Evolutionary conservation across 2,329 filamentous ascomycete genomes (phyloP), one percentile per base, ranked within the genome.

Genomic region (Penicillium sp.): DNA sequence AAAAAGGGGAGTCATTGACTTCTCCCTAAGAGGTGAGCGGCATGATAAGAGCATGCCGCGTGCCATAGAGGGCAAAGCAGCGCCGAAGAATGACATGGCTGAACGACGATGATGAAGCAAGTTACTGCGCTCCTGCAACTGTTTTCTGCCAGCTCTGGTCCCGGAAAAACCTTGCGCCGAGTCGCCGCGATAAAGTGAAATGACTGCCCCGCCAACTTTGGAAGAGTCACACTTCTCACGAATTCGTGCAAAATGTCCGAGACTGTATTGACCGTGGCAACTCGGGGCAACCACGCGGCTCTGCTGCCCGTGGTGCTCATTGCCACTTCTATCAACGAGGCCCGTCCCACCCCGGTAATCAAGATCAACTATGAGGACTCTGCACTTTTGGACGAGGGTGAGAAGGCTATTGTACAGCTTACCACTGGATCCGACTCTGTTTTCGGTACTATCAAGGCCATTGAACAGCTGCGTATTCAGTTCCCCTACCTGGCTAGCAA

Each of bases 221-320:
- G 9, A 16, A 20, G 8, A 39, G 31, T 36, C 31, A 41, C 37
- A 18, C 44, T 47, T 46, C 50, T 14, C 42, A 43, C 44, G 41
- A 46, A 44, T 46, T 37, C 43, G 31, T 50, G 34, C 49, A 55
- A 40, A 37, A 69, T 69, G 66, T 57, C 64, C 40, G 52, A 62
- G 38, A 62, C 58, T 45, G 55, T 64, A 46, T 50, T 72, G 37
- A 67, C 58, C 24, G 55, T 71, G 56, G 69, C 71, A 24, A 63
- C 63, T 24, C 65, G 68, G 45, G 70, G 66, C 49, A 72, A 68
- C 49, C 68, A 70, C 51, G 63, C 71, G 28, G 57, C 60, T 4
- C 44, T 71, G 34, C 59, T 73, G n/a, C 71, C 71, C 13, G 66
- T 66, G 28, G 54, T 71, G 14, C 57, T 74, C 35, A 62, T 71